phyloP scores from a whole-genome alignment of 148 eudicot genomes.

The Talinum fruticosum region DNA sequence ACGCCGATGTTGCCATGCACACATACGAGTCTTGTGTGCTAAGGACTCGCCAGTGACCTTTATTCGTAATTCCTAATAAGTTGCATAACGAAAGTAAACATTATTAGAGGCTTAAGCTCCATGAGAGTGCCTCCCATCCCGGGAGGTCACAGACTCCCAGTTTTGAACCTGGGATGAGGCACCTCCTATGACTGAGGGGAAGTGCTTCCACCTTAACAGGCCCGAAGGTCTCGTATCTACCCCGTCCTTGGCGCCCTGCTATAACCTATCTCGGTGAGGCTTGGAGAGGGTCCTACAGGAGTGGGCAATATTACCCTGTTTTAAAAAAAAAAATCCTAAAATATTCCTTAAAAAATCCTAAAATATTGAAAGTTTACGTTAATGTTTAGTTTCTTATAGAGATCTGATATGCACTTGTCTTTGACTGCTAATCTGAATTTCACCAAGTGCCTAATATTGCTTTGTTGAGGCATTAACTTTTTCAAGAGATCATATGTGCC shows the following conservation, averaged over 20 bases:
- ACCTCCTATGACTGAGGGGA: too few species aligned
- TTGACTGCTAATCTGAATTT: background rate
- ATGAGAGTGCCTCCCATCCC: background rate
- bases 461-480: background rate
- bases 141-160: too few species aligned
- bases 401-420: background rate
- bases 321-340: too few species aligned
- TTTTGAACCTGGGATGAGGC: too few species aligned
- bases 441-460: background rate
- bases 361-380: background rate
- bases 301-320: too few species aligned
- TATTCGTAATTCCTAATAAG: background rate
- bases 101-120: background rate
- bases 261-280: too few species aligned
- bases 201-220: too few species aligned
- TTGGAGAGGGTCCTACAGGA: too few species aligned
- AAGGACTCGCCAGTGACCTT: background rate
- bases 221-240: too few species aligned
- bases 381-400: background rate
- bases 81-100: background rate
- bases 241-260: too few species aligned
- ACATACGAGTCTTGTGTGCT: background rate
- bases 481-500: background rate
- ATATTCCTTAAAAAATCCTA: too few species aligned
- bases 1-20: too few species aligned